Percentiles rank a stretch among this genome's conserved stretches.
Evolutionary conservation across 2,329 filamentous ascomycete genomes (phyloP).

Genomic region (Tolypocladium endophyticum): DNA sequence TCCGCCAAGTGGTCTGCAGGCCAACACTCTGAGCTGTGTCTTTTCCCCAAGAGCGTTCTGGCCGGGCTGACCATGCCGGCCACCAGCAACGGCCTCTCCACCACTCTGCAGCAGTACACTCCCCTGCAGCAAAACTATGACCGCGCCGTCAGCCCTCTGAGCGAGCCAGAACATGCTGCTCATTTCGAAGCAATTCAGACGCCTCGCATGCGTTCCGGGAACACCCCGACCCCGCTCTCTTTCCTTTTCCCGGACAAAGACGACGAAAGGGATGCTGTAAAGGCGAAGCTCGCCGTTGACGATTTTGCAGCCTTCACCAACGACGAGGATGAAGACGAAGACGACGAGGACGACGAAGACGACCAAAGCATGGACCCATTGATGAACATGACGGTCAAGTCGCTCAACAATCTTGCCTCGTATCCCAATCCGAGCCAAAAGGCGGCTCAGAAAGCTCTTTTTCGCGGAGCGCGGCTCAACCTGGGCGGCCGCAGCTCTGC

Average conservation of each 20-base stretch:
- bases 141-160: slow-evolving; percentile 33
- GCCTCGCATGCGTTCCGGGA: slow-evolving; percentile 16
- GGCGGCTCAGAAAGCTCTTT: slow-evolving; percentile 35
- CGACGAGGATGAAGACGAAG: slow-evolving; percentile 12
- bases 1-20: slow-evolving; percentile 28
- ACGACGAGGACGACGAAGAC: slow-evolving; percentile 16
- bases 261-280: slow-evolving; percentile 9
- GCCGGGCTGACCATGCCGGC: slow-evolving; percentile 22
- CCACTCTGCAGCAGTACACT: slow-evolving; percentile 29
- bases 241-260: slow-evolving; percentile 9
- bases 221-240: slow-evolving; percentile 10
- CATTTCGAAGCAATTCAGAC: slow-evolving; percentile 15
- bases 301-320: slow-evolving; percentile 12
- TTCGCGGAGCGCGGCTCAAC: slow-evolving; percentile 17
- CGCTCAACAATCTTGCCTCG: slow-evolving; percentile 41
- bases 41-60: slow-evolving; percentile 26
- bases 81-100: slow-evolving; percentile 1
- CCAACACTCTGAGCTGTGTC: slow-evolving; percentile 18
- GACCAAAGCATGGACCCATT: slow-evolving; percentile 19
- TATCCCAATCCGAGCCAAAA: slow-evolving; percentile 45
- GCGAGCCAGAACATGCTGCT: slow-evolving; percentile 13
- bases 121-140: slow-evolving; percentile 45
- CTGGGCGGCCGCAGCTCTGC: slow-evolving; percentile 2
- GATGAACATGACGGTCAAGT: slow-evolving; percentile 33
- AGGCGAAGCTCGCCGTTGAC: slow-evolving; percentile 5